Conservation (phyloP, 78 protist genomes). For the Dictyostelium citrinum region DNA sequence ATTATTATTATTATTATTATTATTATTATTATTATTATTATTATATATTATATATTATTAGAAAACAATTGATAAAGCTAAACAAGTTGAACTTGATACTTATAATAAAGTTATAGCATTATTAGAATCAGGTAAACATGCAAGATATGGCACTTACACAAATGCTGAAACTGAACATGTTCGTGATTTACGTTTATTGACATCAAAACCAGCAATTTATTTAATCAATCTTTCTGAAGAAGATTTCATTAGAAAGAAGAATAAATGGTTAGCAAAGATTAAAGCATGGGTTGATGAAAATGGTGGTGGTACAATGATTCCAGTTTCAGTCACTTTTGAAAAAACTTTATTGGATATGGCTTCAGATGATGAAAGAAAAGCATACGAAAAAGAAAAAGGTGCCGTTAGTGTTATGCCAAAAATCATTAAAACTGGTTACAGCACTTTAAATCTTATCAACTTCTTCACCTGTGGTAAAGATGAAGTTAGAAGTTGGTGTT, state of each 20-base stretch:
- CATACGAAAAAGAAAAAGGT: conserved; percentile 19
- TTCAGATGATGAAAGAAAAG: conserved; percentile 39
- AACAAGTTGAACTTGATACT: conserved; percentile 46
- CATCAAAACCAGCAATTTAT: conserved; percentile 96
- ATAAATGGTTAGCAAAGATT: conserved; percentile 95
- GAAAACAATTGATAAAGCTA: conserved; percentile 65
- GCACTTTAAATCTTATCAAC: conserved; percentile 83
- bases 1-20: background rate
- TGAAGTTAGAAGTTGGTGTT: conserved; percentile 96
- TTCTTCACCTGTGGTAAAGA: conserved; percentile 96
- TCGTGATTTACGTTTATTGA: conserved; percentile 87
- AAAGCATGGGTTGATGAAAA: conserved; percentile 90
- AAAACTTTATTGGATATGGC: background rate
- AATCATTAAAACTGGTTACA: conserved; percentile 91
- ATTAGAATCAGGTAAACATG: conserved; percentile 65
- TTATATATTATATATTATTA: background rate
- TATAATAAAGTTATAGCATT: conserved; percentile 17
- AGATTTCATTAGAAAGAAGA: conserved; percentile 95
- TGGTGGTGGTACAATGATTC: conserved; percentile 90
- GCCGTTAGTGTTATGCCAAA: conserved; percentile 53
- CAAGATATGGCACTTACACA: conserved; percentile 38
- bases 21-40: background rate
- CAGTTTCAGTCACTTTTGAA: conserved; percentile 92
- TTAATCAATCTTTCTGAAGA: conserved; percentile 91
- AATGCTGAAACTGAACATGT: conserved; percentile 83